Conservation (phyloP, 2,329 filamentous ascomycete species). For the Calonectria multiphialidica region DNA sequence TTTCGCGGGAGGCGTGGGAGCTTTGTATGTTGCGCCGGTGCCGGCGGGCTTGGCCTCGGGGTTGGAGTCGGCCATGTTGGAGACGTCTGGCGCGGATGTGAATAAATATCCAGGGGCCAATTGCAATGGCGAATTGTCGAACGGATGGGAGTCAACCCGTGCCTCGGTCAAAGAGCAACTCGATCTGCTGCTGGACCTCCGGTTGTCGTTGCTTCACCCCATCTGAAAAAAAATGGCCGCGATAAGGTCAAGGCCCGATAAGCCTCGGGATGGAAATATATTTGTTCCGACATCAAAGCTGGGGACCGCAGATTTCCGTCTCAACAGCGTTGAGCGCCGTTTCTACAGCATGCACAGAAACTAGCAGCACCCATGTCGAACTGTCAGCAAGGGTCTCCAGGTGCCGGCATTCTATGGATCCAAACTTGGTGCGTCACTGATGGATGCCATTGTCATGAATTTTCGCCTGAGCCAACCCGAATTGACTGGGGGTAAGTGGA, state of each 20-base stretch:
- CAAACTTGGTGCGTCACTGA: background rate
- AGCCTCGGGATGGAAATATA: constrained; percentile 43
- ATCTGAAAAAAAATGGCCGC: constrained; percentile 37
- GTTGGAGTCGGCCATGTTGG: constrained; percentile 41
- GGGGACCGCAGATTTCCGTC: background rate
- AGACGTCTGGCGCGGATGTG: background rate
- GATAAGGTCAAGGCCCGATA: constrained; percentile 39
- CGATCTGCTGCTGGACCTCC: constrained; percentile 26
- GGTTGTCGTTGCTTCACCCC: constrained; percentile 22
- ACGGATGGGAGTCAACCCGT: constrained; percentile 9
- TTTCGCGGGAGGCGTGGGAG: constrained; percentile 56
- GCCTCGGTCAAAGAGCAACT: constrained; percentile 18
- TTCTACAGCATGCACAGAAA: background rate
- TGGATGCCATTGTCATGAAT: background rate
- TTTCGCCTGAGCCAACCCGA: background rate
- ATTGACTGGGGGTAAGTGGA: background rate
- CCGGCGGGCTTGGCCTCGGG: constrained; percentile 42
- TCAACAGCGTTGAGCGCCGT: background rate
- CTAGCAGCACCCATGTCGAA: background rate
- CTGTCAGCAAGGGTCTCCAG: background rate
- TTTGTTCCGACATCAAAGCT: constrained; percentile 23
- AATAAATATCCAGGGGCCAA: background rate
- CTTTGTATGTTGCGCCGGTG: constrained; percentile 42
- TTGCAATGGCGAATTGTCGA: background rate
- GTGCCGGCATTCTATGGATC: background rate